These are phyloP conservation scores for Melastoma candidum DNA, from an alignment of 441 rosid species.

Conservation along the genomic window DNA sequence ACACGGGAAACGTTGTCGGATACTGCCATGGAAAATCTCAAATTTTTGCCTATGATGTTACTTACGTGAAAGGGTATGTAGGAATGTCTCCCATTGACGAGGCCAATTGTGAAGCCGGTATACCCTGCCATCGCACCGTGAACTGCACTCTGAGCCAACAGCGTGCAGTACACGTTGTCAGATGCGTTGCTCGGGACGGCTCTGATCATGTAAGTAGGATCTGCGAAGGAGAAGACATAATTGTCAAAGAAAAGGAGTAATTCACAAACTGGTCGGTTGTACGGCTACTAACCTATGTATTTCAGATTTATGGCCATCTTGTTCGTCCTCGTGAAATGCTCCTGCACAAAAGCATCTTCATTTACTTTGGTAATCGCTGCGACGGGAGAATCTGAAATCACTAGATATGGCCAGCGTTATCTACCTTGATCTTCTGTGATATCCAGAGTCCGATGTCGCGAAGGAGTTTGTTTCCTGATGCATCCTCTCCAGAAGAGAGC, in stretches of 20 bases:
- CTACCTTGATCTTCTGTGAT: slow-evolving; percentile 7
- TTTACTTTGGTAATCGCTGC: neutral
- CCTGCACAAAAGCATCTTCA: neutral
- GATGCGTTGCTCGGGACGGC: slow-evolving; percentile 10
- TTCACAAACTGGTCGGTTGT: neutral
- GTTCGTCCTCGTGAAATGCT: neutral
- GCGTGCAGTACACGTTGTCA: slow-evolving; percentile 9
- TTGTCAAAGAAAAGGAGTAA: too few species aligned
- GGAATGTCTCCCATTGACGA: slow-evolving; percentile 5
- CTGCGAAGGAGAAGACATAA: neutral
- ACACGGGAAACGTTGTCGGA: too few species aligned
- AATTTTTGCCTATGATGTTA: too few species aligned
- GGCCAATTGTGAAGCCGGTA: slow-evolving; percentile 10
- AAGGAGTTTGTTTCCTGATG: slow-evolving; percentile 6
- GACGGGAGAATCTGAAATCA: neutral
- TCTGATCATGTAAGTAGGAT: slow-evolving; percentile 8
- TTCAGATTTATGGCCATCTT: slow-evolving; percentile 7
- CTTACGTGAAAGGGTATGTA: slow-evolving; percentile 4
- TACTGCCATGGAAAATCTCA: too few species aligned
- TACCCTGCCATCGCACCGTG: slow-evolving; percentile 10
- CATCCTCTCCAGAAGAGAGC: neutral
- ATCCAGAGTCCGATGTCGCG: slow-evolving; percentile 6
- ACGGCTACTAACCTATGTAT: slow-evolving; percentile 7
- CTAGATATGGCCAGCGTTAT: too few species aligned
- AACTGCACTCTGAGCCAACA: slow-evolving; percentile 6